Conservation (phyloP, 257 asterid species). For the Echium plantagineum region DNA sequence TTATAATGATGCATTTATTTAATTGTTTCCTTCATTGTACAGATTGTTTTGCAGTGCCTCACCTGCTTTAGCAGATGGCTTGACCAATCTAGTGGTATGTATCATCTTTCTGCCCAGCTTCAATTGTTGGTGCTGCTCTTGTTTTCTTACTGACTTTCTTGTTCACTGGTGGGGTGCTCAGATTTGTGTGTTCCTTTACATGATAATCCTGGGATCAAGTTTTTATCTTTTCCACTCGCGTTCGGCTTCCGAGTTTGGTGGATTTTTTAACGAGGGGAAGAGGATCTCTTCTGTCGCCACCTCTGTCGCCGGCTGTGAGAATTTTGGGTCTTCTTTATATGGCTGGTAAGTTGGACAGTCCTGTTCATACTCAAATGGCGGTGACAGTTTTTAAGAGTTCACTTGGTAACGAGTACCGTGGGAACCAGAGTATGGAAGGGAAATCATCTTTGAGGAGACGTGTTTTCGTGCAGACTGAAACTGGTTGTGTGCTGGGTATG, state of each 20-base stretch:
- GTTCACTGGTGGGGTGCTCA: constrained; percentile 7
- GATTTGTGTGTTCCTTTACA: constrained; percentile 30
- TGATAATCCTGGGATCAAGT: constrained; percentile 27
- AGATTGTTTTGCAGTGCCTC: constrained; percentile 25
- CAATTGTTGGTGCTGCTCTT: constrained; percentile 1
- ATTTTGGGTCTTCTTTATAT: constrained; percentile 27
- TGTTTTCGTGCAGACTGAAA: constrained; percentile 84
- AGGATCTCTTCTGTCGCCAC: constrained; percentile 44
- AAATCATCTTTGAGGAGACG: constrained; percentile 51
- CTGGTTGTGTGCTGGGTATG: constrained; percentile 93
- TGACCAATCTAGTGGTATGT: constrained; percentile 23
- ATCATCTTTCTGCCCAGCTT: neutral
- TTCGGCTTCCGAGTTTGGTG: constrained; percentile 49
- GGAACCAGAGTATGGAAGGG: constrained; percentile 58
- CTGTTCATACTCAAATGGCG: constrained; percentile 96
- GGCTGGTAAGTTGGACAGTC: constrained; percentile 79
- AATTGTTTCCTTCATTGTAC: constrained; percentile 5
- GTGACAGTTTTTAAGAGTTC: constrained; percentile 72
- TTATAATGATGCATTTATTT: neutral
- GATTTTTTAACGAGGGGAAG: constrained; percentile 32
- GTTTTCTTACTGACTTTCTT: constrained; percentile 6
- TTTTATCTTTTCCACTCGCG: constrained; percentile 18
- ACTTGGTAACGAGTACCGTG: constrained; percentile 59
- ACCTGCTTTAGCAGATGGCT: constrained; percentile 37
- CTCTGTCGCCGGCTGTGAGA: constrained; percentile 50